Evolutionary conservation across 495 filamentous ascomycete species (phyloP), one percentile per base, ranked within the genome.

Genomic region (Chaetomium tenue): DNA sequence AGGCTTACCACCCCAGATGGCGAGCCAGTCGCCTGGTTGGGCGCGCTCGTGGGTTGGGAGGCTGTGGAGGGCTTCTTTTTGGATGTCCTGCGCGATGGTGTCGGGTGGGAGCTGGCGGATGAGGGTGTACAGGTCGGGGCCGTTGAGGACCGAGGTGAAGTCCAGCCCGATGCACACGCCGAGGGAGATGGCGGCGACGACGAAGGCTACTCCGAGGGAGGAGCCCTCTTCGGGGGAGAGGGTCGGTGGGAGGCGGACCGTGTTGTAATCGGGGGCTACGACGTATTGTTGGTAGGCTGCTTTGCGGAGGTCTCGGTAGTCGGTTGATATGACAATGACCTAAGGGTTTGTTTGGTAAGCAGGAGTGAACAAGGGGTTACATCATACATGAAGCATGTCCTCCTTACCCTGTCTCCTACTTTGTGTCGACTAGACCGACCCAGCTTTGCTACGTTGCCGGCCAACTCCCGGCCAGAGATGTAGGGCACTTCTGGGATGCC

Each of bases 301-400:
- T 73, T 89, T 89, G 37, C 88, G 78, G 52, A 86, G 80, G 64
- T 91, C 87, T 1, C 88, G 83, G 70, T 89, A 89, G 73, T 91
- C 88, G 28, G 87, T 91, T 8, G 87, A 89, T 15, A 86, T 82
- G 1, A 82, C 84, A 22, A 88, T 78, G 9, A 90, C 75, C 74
- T 78, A 58, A 13, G 42, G 16, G n/a, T n/a, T n/a, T 3, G 30
- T 22, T 22, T 22, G 13, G 12, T 22, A 6, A 50, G 25, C 20
- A 60, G 25, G 58, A 30, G 16, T 15, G 40, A 55, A 25, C 11
- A 44, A 4, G 33, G 33, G 33, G 33, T 37, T 37, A 37, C 33
- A 37, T 37, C 1, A 37, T 37, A 30, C 6, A 6, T 30, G 28
- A 30, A 30, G 33, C 33, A 37, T 12, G 33, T 37, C 8, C 1